Percentiles rank a stretch among this genome's conserved stretches.
These are phyloP conservation scores for Vicia faba DNA, from an alignment of 306 rosid genomes.

Conservation along the genomic window DNA sequence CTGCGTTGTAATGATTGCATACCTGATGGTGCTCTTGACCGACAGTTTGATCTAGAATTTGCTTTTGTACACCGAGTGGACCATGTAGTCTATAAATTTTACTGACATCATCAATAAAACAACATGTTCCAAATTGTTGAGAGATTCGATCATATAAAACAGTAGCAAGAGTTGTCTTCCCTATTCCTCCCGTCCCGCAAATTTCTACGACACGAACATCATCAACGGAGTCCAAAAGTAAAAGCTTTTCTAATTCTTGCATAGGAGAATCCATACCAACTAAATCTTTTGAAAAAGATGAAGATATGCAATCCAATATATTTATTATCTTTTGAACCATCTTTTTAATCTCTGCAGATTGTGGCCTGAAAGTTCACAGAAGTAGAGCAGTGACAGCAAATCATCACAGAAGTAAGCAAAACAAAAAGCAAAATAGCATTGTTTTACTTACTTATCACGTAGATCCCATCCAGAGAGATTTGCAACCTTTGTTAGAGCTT, in stretches of 20 bases:
- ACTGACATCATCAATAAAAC: slow-evolving; percentile 25
- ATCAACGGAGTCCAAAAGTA: not conserved
- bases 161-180: slow-evolving; percentile 29
- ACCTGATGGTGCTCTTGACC: not conserved
- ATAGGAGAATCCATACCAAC: slow-evolving; percentile 31
- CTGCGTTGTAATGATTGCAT: not conserved
- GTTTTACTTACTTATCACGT: slow-evolving; percentile 1
- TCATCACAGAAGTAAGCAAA: not conserved
- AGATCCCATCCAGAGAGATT: slow-evolving; percentile 33
- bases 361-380: not conserved
- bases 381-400: not conserved
- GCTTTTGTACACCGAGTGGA: not conserved
- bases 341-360: not conserved
- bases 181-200: slow-evolving; percentile 38
- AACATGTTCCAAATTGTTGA: not conserved
- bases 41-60: slow-evolving; percentile 1
- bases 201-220: slow-evolving; percentile 29
- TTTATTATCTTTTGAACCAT: not conserved
- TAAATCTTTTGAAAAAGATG: slow-evolving; percentile 16
- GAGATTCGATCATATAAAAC: not conserved
- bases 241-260: slow-evolving; percentile 15
- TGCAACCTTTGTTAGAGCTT: not conserved
- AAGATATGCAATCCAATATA: not conserved
- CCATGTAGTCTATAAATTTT: not conserved
- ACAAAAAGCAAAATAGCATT: not conserved